A percentile compares a stretch with the other conserved stretches of the same genome.
phyloP scores from a whole-genome alignment of 1,284 basidiomycete genomes.

The Naganishia sp. region DNA sequence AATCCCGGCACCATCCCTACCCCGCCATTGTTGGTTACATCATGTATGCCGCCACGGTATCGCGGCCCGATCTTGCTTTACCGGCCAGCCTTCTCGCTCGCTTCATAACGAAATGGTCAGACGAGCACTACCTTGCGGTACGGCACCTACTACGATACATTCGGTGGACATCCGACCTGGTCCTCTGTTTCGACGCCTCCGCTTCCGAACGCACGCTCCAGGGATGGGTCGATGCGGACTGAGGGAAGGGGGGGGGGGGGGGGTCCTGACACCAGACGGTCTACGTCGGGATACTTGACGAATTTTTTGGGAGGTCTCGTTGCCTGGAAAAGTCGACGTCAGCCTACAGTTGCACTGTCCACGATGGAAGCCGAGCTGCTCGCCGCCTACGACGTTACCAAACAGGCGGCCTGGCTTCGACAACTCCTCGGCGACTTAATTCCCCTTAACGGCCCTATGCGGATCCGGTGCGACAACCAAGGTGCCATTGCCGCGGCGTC shows the following conservation, averaged over 20 bases:
- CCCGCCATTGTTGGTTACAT: constrained; percentile 22
- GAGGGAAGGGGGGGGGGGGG: no score
- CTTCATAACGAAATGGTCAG: constrained; percentile 10
- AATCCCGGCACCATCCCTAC: constrained; percentile 18
- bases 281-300: constrained; percentile 53
- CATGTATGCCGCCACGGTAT: constrained; percentile 45
- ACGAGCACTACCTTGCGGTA: background rate
- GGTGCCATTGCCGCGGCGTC: constrained; percentile 7
- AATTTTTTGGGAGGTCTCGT: constrained; percentile 46
- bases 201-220: constrained; percentile 37
- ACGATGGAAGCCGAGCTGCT: constrained; percentile 57
- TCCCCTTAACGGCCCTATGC: background rate
- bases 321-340: constrained; percentile 54
- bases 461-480: constrained; percentile 25
- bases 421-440: constrained; percentile 40
- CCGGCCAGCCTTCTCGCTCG: constrained; percentile 32
- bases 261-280: constrained; percentile 36
- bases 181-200: constrained; percentile 39
- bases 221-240: constrained; percentile 23
- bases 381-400: constrained; percentile 57
- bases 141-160: constrained; percentile 16
- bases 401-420: constrained; percentile 54
- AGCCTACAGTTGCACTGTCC: constrained; percentile 51
- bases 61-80: constrained; percentile 37
- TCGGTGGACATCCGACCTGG: constrained; percentile 14